Conservation (phyloP, 192 early-diverging fungal species). For the Backusella macrospora region DNA sequence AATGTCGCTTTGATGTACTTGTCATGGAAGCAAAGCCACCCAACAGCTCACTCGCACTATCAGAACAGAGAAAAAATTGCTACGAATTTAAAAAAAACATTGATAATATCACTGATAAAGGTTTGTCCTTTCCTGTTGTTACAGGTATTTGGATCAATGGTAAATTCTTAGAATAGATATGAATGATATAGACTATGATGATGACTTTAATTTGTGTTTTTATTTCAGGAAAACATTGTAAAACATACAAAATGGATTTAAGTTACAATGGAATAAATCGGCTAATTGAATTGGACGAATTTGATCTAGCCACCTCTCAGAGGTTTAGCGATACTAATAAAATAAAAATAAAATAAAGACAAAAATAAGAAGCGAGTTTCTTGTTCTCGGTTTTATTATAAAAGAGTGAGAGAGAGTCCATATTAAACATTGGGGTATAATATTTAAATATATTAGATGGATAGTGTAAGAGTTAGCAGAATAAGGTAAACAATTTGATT, state of each 20-base stretch:
- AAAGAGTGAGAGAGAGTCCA: too few relatives aligned
- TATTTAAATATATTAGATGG: too few relatives aligned
- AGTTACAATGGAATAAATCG: not conserved
- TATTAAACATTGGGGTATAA: too few relatives aligned
- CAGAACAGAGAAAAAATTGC: not conserved
- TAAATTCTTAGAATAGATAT: too few relatives aligned
- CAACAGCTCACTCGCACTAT: not conserved
- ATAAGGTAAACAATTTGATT: too few relatives aligned
- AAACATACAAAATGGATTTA: not conserved
- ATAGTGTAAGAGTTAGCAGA: too few relatives aligned
- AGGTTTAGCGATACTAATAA: too few relatives aligned
- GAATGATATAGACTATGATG: too few relatives aligned
- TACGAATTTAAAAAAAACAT: not conserved
- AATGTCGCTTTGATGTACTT: not conserved
- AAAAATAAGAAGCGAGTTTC: too few relatives aligned
- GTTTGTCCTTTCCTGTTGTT: not conserved
- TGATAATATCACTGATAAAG: not conserved
- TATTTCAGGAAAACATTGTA: not conserved
- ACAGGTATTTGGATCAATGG: not conserved
- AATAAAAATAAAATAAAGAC: too few relatives aligned
- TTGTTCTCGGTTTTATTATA: too few relatives aligned
- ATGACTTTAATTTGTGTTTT: not conserved
- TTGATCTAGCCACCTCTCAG: not conserved
- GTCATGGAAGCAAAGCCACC: not conserved
- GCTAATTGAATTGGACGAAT: not conserved